Evolutionary conservation across 345 rosid species (phyloP).

Genomic region (Eucalyptus tenuipes): DNA sequence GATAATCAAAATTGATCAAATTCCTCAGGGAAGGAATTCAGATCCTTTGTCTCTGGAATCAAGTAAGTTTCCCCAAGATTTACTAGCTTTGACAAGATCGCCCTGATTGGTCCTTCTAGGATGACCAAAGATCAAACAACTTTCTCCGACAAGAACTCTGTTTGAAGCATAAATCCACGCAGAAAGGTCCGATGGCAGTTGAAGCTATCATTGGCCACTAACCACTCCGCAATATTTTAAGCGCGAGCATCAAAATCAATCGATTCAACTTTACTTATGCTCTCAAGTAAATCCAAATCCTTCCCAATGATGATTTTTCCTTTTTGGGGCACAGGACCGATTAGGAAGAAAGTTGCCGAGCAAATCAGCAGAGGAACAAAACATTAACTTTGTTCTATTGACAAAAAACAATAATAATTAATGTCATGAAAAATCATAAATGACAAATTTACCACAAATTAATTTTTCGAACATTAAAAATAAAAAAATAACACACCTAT

Average conservation of each 20-base stretch:
- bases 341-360: not conserved
- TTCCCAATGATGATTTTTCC: not conserved
- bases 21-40: not conserved
- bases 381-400: not conserved
- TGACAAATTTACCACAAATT: rapidly evolving
- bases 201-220: not conserved
- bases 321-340: not conserved
- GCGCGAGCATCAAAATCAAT: not conserved
- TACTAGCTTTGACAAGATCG: not conserved
- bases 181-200: not conserved
- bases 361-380: not conserved
- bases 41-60: not conserved
- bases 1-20: not conserved
- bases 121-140: not conserved
- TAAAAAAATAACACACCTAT: rapidly evolving
- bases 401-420: not conserved
- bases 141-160: not conserved
- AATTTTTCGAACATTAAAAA: no score
- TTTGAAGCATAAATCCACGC: not conserved
- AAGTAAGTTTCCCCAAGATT: not conserved
- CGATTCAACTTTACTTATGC: not conserved
- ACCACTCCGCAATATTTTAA: not conserved
- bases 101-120: not conserved
- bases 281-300: not conserved
- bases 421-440: no score